Base-by-base conservation (phyloP, 257 asterid genomes). In the Lantana camara region DNA sequence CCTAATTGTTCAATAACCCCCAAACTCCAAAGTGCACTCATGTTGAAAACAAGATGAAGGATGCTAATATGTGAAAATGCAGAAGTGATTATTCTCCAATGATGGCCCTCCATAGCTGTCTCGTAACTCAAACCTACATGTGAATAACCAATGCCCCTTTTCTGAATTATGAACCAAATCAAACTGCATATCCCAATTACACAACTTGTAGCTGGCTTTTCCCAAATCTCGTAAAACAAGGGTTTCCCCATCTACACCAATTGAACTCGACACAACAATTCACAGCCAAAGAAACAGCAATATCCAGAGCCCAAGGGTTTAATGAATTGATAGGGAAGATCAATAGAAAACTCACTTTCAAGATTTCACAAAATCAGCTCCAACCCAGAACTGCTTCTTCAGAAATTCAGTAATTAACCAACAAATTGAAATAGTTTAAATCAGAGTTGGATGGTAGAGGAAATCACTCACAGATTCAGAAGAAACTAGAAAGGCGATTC, bases 1-100 rank as follows among this genome's bases (percentile, higher is more conserved):
- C 77, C 87, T 68, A 90, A 77, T 56, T 82, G 81, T 68, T 93
- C 97, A 17, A 90, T 77, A 59, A 59, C 83, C 17, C 99, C 99
- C 30, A 93, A 69, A 60, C 99, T 93, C 99, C 99, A 93, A 68
- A 93, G 97, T 14, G 97, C 90, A 74, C 95, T 90, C 95, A 93
- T 85, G 50, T 93, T 93, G 75, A 93, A 93, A 68, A 85, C 96
- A 59, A 93, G 93, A 66, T 93, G 99, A 66, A 90, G 70, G 61
- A 93, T 79, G 75, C 99, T 93, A 49, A 93, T 87, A 64, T 93
- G 99, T 1, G 99, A 93, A 75, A 93, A 90, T 0, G 99, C 90
- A 1, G 97, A 90, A 1, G 97, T 82, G 32, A 93, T 82, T 60
- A 93, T 75, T 85, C 99, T 84, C 99, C 99, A 93, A 60, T 88